A percentile compares a stretch with the other conserved stretches of the same genome.
Conservation (phyloP, 768 basidiomycete genomes). For the Dictyophora rubrovolvata region DNA sequence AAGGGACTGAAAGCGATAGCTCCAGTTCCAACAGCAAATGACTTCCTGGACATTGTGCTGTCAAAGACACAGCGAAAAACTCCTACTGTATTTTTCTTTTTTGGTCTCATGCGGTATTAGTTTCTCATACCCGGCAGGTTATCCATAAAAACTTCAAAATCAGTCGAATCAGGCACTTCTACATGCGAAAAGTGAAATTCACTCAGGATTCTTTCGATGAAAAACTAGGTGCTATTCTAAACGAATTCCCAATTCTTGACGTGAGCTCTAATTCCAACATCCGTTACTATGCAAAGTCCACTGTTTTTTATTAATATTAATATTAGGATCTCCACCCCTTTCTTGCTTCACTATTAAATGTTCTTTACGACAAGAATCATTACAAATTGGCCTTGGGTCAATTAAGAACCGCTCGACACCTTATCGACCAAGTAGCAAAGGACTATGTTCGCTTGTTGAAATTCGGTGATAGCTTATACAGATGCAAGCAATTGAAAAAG, state of each 20-base stretch:
- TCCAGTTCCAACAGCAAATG: conserved; percentile 92
- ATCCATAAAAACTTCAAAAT: conserved; percentile 99
- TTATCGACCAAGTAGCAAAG: conserved; percentile 95
- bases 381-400: conserved; percentile 98
- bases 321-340: conserved; percentile 87
- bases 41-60: conserved; percentile 90
- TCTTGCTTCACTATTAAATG: conserved; percentile 90
- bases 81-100: conserved; percentile 56
- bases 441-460: conserved; percentile 95
- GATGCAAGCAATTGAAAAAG: conserved; percentile 96
- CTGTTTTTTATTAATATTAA: neutral
- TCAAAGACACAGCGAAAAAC: conserved; percentile 96
- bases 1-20: conserved; percentile 94
- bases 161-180: conserved; percentile 93
- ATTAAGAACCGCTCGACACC: conserved; percentile 87
- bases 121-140: conserved; percentile 38
- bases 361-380: conserved; percentile 99
- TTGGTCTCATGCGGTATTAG: neutral
- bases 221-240: conserved; percentile 84
- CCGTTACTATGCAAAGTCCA: neutral
- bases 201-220: conserved; percentile 96
- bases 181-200: conserved; percentile 99
- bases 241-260: conserved; percentile 96
- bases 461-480: conserved; percentile 94
- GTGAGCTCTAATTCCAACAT: conserved; percentile 36